These are phyloP conservation scores for Eucalyptus pauciflora DNA, from an alignment of 345 rosid species.

Conservation along the genomic window DNA sequence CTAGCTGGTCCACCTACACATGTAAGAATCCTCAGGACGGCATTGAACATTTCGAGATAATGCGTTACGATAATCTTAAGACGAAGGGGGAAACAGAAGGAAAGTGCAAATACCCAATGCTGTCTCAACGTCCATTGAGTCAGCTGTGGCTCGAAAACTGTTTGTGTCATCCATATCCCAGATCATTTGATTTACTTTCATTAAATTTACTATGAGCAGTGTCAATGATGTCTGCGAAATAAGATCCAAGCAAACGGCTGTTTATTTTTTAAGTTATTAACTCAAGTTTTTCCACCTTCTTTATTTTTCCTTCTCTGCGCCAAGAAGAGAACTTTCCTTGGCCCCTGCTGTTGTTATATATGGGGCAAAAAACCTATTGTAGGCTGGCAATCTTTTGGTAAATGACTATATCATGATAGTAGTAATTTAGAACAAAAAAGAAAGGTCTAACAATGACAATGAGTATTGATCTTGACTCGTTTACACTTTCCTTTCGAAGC, in stretches of 20 bases:
- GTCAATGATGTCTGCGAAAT: background rate
- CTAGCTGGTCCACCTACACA: too few relatives aligned
- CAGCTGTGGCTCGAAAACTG: background rate
- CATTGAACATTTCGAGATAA: background rate
- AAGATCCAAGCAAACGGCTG: background rate
- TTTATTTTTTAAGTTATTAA: background rate
- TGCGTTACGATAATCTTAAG: background rate
- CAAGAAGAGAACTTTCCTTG: too few relatives aligned
- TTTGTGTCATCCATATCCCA: background rate
- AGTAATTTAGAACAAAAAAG: too few relatives aligned
- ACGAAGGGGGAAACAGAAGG: background rate
- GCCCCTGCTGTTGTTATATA: too few relatives aligned
- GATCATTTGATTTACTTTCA: background rate
- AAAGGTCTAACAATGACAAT: too few relatives aligned
- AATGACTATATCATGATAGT: too few relatives aligned
- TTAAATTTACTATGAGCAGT: slow-evolving; percentile 29
- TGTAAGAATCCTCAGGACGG: background rate
- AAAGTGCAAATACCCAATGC: background rate
- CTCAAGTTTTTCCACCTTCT: background rate
- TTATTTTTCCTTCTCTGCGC: too few relatives aligned
- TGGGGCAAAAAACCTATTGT: too few relatives aligned
- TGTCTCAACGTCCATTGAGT: background rate
- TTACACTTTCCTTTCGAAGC: too few relatives aligned
- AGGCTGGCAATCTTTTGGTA: too few relatives aligned
- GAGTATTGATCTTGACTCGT: too few relatives aligned